Conservation (phyloP, 345 rosid species). For the Gossypioides kirkii region DNA sequence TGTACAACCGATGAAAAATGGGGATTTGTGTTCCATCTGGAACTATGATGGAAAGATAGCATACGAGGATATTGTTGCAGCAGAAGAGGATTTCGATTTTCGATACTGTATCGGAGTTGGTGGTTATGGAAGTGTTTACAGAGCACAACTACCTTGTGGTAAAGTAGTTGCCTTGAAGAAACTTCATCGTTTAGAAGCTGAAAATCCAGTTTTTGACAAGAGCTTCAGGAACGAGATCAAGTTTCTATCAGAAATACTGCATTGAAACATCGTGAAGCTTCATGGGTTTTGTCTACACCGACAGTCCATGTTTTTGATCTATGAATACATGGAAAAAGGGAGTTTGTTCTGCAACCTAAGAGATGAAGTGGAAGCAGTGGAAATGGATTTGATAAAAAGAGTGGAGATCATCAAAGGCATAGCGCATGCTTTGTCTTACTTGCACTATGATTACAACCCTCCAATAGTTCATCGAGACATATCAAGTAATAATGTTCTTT, state of each 20-base stretch:
- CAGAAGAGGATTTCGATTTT: not conserved
- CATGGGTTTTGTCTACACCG: not conserved
- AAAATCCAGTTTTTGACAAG: not conserved
- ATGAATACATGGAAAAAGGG: not conserved
- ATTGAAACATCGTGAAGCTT: not conserved
- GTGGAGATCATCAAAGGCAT: not conserved
- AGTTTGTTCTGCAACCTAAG: not conserved
- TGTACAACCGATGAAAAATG: not conserved
- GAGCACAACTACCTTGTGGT: not conserved
- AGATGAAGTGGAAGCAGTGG: not conserved
- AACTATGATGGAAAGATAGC: not conserved
- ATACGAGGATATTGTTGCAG: not conserved
- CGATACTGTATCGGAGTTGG: not conserved
- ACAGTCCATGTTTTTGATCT: not conserved
- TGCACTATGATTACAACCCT: constrained; percentile 10
- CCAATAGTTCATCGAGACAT: constrained; percentile 15
- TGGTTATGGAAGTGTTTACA: not conserved
- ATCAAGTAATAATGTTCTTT: constrained; percentile 13
- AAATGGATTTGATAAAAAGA: no score
- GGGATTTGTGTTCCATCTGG: constrained; percentile 4
- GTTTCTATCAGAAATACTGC: not conserved
- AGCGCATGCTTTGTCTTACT: no score
- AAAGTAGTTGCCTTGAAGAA: not conserved
- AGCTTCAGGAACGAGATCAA: constrained; percentile 1
- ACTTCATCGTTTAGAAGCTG: not conserved